A percentile compares a stretch with the other conserved stretches of the same genome.
Conservation (phyloP, 129 eudicot genomes). For the Chrysanthemum lavandulifolium region DNA sequence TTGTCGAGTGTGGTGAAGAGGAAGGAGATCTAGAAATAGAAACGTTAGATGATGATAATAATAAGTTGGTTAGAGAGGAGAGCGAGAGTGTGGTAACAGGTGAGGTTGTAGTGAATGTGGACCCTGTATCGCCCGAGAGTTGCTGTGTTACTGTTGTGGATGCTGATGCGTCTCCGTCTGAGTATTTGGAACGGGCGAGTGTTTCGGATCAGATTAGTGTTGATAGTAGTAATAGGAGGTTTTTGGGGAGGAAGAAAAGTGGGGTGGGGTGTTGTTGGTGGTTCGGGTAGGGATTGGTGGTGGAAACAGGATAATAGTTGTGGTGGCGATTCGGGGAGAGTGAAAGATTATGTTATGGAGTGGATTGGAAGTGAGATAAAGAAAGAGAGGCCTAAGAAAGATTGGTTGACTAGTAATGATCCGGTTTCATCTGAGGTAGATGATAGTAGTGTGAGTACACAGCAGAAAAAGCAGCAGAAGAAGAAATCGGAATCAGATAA, state of each 20-base stretch:
- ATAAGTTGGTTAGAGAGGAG: slow-evolving; percentile 58
- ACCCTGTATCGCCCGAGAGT: slow-evolving; percentile 54
- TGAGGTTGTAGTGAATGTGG: slow-evolving; percentile 66
- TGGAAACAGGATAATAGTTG: slow-evolving; percentile 82
- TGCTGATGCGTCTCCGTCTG: slow-evolving; percentile 58
- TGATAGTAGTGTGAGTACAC: slow-evolving; percentile 23
- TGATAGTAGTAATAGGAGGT: slow-evolving; percentile 59
- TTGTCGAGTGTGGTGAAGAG: slow-evolving; percentile 47
- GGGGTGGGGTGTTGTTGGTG: slow-evolving; percentile 38
- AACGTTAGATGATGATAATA: slow-evolving; percentile 29
- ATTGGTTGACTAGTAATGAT: slow-evolving; percentile 50
- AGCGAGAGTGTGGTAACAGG: slow-evolving; percentile 67
- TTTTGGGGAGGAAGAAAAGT: slow-evolving; percentile 59
- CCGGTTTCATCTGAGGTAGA: slow-evolving; percentile 33
- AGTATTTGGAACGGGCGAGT: slow-evolving; percentile 63
- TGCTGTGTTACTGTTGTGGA: slow-evolving; percentile 44
- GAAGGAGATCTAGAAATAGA: slow-evolving; percentile 40
- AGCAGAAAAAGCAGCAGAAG: slow-evolving; percentile 54
- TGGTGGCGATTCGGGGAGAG: slow-evolving; percentile 81
- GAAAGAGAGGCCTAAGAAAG: slow-evolving; percentile 81
- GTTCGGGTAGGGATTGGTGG: slow-evolving; percentile 92
- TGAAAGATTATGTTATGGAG: slow-evolving; percentile 96
- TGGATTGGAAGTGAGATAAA: slow-evolving; percentile 98
- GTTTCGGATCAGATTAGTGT: slow-evolving; percentile 70
- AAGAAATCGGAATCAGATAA: slow-evolving; percentile 66